phyloP scores from a whole-genome alignment of 257 asterid species.

The Capsicum chinense region DNA sequence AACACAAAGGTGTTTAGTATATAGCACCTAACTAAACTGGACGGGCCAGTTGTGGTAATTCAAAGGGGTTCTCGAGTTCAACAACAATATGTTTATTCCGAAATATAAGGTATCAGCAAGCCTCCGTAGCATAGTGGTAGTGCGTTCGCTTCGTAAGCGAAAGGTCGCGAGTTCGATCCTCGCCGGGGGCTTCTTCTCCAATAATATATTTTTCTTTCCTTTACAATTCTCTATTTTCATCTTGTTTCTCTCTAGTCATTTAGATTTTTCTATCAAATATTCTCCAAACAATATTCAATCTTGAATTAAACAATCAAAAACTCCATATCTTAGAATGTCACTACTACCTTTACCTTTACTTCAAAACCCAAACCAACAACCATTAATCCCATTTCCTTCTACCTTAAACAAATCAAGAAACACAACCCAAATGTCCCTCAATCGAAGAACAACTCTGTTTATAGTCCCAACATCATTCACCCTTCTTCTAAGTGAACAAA shows the following conservation, averaged over 20 bases:
- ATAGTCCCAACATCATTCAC: slow-evolving; percentile 28
- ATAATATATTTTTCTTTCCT: too few relatives aligned
- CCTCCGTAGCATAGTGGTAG: slow-evolving; percentile 99
- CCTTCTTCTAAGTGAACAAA: slow-evolving; percentile 19
- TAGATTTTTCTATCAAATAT: background rate
- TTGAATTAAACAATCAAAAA: background rate
- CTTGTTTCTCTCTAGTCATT: background rate
- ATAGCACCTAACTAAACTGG: background rate
- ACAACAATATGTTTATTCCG: background rate
- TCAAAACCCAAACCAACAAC: slow-evolving; percentile 32
- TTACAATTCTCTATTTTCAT: background rate
- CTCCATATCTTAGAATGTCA: slow-evolving; percentile 30
- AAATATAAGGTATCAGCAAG: background rate
- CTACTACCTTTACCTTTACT: slow-evolving; percentile 29
- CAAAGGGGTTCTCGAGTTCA: background rate
- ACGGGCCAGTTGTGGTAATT: too few relatives aligned
- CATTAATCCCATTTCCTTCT: slow-evolving; percentile 23
- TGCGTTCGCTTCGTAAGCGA: slow-evolving; percentile 99
- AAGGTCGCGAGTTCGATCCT: slow-evolving; percentile 99
- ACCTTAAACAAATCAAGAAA: slow-evolving; percentile 30
- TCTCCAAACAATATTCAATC: background rate
- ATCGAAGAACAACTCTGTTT: slow-evolving; percentile 42
- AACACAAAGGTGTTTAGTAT: too few relatives aligned
- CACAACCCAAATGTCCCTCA: slow-evolving; percentile 29
- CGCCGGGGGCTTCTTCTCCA: slow-evolving; percentile 72